Evolutionary conservation across 2,329 filamentous ascomycete species (phyloP), one percentile per base, ranked within the genome.

Genomic region (Beauveria asiatica): DNA sequence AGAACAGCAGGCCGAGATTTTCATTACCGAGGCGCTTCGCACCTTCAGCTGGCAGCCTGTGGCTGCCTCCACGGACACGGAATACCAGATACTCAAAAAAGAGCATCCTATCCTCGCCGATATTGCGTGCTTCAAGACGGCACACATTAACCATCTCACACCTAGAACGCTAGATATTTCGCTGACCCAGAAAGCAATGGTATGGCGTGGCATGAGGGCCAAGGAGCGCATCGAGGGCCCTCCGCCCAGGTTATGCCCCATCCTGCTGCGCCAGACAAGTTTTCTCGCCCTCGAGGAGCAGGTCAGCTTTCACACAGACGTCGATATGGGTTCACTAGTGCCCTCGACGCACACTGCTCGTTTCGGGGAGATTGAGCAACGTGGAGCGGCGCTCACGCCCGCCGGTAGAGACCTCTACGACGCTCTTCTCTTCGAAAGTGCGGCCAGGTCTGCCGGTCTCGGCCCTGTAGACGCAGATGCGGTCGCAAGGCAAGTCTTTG

Each of bases 91-190:
- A 3, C 70, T 83, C 2, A 72, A 72, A 9, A 64, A 64, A 0
- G 77, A 78, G 60, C 76, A 80, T 57, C 76, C 79, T 0, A 69
- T 81, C 3, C 67, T 81, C 3, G 78, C 78, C 0, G 79, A 81
- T 59, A 75, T 81, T 46, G 76, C 68, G 0, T 72, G 67, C 53
- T 75, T 75, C 62, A 64, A 63, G 6, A 76, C 70, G 30, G 69
- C 77, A 1, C 80, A 83, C 63, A 79, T 82, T 64, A 83, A 82
- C 62, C 80, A 82, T 58, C 72, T 83, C 1, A 82, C 80, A 0
- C 80, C 80, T 0, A 71, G 78, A 1, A 79, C 78, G 0, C 68
- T 81, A 3, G 75, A 82, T 58, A 82, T 83, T 27, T 70, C 74
- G 10, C 64, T 70, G 0, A 77, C 74, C 1, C 78, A 82, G 57